These are phyloP conservation scores for Saturnispora zaruensis DNA, from an alignment of 805 yeast genomes.

Conservation along the genomic window DNA sequence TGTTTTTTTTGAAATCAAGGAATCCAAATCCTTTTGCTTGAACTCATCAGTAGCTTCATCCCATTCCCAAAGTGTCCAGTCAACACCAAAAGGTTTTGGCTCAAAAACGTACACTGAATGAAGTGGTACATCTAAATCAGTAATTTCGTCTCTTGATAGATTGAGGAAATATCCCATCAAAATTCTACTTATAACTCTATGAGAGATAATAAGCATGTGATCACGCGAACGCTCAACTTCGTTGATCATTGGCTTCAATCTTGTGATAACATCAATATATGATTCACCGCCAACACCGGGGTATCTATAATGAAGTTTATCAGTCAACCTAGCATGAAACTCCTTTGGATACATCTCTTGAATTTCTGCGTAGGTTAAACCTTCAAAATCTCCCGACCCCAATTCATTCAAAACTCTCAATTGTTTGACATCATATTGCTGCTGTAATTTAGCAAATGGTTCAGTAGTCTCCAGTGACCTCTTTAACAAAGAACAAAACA, in stretches of 20 bases:
- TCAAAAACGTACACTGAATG: conserved; percentile 87
- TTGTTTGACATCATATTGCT: conserved; percentile 64
- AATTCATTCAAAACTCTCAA: conserved; percentile 91
- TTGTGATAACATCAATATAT: conserved; percentile 83
- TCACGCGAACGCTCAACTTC: conserved; percentile 90
- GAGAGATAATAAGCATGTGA: conserved; percentile 75
- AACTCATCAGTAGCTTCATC: conserved; percentile 75
- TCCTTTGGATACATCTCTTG: conserved; percentile 66
- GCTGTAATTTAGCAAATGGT: conserved; percentile 55
- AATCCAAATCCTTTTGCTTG: conserved; percentile 43
- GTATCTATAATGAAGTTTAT: conserved; percentile 79
- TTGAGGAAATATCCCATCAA: conserved; percentile 84
- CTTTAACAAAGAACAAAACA: conserved; percentile 84
- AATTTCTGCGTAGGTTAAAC: conserved; percentile 86
- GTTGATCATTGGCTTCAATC: conserved; percentile 82
- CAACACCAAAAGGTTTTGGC: conserved; percentile 92
- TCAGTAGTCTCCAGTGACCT: conserved; percentile 75
- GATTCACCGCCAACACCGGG: conserved; percentile 98
- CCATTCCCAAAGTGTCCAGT: conserved; percentile 83
- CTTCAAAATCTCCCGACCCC: conserved; percentile 89
- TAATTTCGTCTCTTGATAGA: conserved; percentile 67
- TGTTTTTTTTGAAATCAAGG: conserved; percentile 36
- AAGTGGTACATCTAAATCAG: conserved; percentile 86
- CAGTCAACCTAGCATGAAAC: conserved; percentile 62
- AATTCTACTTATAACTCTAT: conserved; percentile 84